A percentile compares a stretch with the other conserved stretches of the same genome.
phyloP scores from a whole-genome alignment of 1,139 yeast genomes.

The Geotrichum candidum region DNA sequence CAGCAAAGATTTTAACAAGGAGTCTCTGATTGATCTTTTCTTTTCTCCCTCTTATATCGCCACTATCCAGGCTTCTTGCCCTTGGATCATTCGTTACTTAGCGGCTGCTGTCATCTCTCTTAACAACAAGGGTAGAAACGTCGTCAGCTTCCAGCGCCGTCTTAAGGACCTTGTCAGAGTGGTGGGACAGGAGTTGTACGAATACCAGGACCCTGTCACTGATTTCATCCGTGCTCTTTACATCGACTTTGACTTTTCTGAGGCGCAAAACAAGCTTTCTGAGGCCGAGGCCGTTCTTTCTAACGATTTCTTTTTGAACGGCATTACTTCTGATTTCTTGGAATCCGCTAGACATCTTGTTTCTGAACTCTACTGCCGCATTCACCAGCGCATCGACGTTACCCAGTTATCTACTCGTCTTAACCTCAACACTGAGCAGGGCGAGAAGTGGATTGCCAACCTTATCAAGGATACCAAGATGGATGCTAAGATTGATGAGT shows the following conservation, averaged over 20 bases:
- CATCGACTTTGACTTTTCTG: conserved; percentile 51
- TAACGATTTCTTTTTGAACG: conserved; percentile 51
- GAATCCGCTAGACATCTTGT: conserved; percentile 46
- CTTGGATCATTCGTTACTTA: conserved; percentile 58
- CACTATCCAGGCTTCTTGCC: conserved; percentile 60
- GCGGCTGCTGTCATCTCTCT: conserved; percentile 50
- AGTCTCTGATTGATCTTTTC: conserved; percentile 48
- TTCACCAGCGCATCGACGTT: conserved; percentile 46
- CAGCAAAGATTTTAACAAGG: conserved; percentile 44
- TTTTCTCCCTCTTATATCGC: conserved; percentile 53
- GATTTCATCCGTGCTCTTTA: conserved; percentile 49
- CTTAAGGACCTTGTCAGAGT: conserved; percentile 51
- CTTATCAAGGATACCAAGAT: conserved; percentile 45
- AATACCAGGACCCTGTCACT: conserved; percentile 56
- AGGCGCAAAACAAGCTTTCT: conserved; percentile 43
- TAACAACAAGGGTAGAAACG: conserved; percentile 34
- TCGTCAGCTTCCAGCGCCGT: conserved; percentile 43
- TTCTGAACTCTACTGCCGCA: conserved; percentile 49
- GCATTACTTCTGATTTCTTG: conserved; percentile 40
- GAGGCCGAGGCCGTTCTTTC: conserved; percentile 44
- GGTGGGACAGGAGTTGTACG: conserved; percentile 54
- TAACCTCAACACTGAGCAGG: conserved; percentile 42
- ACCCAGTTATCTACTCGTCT: conserved; percentile 41
- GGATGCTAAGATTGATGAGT: conserved; percentile 48
- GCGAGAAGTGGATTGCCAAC: conserved; percentile 47